phyloP scores from a whole-genome alignment of 1,139 yeast species.

The Kluyveromyces marxianus region DNA sequence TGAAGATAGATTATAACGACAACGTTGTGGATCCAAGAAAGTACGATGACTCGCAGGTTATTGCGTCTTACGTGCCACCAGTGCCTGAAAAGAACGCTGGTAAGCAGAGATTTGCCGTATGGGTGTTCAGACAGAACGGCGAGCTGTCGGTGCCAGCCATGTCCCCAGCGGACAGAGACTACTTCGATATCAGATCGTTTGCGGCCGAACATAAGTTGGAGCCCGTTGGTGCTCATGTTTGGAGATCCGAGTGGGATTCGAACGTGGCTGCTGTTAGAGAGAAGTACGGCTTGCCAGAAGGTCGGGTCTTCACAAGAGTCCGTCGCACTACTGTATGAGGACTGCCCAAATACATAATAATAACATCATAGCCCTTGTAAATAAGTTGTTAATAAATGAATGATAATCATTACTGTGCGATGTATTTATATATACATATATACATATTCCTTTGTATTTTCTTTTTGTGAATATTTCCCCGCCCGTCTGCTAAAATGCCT shows the following conservation, averaged over 20 bases:
- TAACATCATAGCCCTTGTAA: not conserved
- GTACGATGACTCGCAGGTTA: slow-evolving; percentile 33
- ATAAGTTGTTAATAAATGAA: not conserved
- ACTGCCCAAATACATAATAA: too few relatives aligned
- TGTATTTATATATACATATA: too few relatives aligned
- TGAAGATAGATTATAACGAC: slow-evolving; percentile 52
- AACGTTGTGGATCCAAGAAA: slow-evolving; percentile 50
- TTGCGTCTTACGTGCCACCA: slow-evolving; percentile 64
- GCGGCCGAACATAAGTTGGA: slow-evolving; percentile 46
- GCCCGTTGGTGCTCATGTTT: slow-evolving; percentile 86
- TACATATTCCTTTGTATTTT: too few relatives aligned
- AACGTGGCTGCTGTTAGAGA: slow-evolving; percentile 61
- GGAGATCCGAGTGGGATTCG: slow-evolving; percentile 84
- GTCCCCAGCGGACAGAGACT: slow-evolving; percentile 31
- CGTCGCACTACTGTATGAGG: slow-evolving; percentile 26
- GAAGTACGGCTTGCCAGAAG: slow-evolving; percentile 63
- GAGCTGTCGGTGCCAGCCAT: slow-evolving; percentile 18
- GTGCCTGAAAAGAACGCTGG: slow-evolving; percentile 84
- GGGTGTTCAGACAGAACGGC: slow-evolving; percentile 75
- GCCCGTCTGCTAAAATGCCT: too few relatives aligned
- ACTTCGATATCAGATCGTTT: slow-evolving; percentile 68
- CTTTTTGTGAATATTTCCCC: too few relatives aligned
- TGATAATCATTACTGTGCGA: too few relatives aligned
- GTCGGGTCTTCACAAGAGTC: slow-evolving; percentile 63
- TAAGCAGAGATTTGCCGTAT: slow-evolving; percentile 73